These are phyloP conservation scores for Taphrina wiesneri DNA, from an alignment of 1,139 yeast species.

Conservation along the genomic window DNA sequence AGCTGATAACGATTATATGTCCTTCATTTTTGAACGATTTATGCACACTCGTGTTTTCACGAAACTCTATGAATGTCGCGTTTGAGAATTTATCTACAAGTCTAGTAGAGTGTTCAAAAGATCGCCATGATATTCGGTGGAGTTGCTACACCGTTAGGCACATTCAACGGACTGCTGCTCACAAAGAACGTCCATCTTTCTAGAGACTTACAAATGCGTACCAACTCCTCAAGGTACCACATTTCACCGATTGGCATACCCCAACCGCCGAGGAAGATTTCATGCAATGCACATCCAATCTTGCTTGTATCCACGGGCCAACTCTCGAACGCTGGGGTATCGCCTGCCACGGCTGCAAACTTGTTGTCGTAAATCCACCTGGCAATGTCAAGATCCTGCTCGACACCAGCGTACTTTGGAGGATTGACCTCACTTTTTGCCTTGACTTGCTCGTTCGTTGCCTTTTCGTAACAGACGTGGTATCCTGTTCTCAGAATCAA, in stretches of 20 bases:
- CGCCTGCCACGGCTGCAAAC: slow-evolving; percentile 44
- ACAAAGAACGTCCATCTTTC: slow-evolving; percentile 43
- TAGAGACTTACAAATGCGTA: slow-evolving; percentile 40
- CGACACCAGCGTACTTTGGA: slow-evolving; percentile 42
- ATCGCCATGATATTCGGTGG: slow-evolving; percentile 42
- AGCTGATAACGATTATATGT: not conserved
- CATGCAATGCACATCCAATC: slow-evolving; percentile 38
- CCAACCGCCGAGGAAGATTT: slow-evolving; percentile 42
- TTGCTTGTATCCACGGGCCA: slow-evolving; percentile 39
- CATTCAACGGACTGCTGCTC: slow-evolving; percentile 44
- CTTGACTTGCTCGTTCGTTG: slow-evolving; percentile 39
- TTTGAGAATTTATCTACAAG: too few species aligned
- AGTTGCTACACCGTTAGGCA: slow-evolving; percentile 44
- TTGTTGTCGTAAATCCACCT: slow-evolving; percentile 43
- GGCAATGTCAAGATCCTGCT: slow-evolving; percentile 40
- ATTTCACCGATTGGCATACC: slow-evolving; percentile 44
- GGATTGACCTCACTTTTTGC: slow-evolving; percentile 36
- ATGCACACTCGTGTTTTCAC: not conserved
- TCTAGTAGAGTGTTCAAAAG: not conserved
- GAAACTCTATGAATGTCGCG: not conserved
- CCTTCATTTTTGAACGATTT: not conserved
- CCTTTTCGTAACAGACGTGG: slow-evolving; percentile 42
- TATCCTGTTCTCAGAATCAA: slow-evolving; percentile 44
- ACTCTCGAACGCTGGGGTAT: slow-evolving; percentile 42
- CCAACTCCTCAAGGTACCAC: slow-evolving; percentile 43